Percentiles rank a stretch among this genome's conserved stretches.
phyloP scores from a whole-genome alignment of 108 stramenopile genomes.

The Epipyxis sp. region DNA sequence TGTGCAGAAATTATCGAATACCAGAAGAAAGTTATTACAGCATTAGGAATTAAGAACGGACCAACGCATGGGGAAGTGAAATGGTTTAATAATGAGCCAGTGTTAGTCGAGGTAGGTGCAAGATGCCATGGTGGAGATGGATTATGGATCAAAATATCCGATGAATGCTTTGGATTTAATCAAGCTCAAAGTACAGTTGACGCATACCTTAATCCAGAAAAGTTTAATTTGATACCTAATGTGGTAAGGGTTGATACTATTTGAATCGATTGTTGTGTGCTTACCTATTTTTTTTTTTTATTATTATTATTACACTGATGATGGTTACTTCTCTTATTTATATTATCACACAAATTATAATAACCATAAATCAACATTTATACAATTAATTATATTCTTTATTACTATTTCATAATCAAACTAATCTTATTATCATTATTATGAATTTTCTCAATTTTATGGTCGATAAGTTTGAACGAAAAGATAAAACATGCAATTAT shows the following conservation, averaged over 20 bases:
- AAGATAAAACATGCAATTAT: no score
- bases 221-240: neutral
- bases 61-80: constrained; percentile 42
- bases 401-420: no score
- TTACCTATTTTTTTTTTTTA: neutral
- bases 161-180: constrained; percentile 17
- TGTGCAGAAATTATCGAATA: constrained; percentile 4
- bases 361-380: no score
- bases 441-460: constrained; percentile 37
- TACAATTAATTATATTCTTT: no score
- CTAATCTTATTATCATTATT: no score
- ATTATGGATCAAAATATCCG: neutral
- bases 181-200: constrained; percentile 14
- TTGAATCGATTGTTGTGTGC: neutral
- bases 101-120: constrained; percentile 52
- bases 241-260: neutral
- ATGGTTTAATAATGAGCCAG: constrained; percentile 10
- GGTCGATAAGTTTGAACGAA: no score
- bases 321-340: no score
- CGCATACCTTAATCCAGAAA: neutral
- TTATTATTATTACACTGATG: neutral
- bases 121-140: constrained; percentile 49
- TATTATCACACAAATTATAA: no score
- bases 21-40: constrained; percentile 32
- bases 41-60: constrained; percentile 47